Evolutionary conservation across 495 filamentous ascomycete species (phyloP).

Genomic region (Aspergillus funiculosus): DNA sequence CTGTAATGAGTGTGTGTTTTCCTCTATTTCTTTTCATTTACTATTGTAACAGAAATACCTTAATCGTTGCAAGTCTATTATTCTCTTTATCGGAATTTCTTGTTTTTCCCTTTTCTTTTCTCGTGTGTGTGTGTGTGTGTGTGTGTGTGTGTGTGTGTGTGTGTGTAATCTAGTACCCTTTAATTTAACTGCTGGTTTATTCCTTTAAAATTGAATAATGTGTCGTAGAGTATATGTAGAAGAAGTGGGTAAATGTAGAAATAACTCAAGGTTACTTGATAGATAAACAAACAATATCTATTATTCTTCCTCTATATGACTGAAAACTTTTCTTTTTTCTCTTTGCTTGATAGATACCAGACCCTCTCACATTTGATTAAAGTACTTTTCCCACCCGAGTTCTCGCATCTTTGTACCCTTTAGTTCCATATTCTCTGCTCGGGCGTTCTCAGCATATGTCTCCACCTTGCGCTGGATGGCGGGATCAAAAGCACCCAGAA

Average conservation of each 20-base stretch:
- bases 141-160: neutral
- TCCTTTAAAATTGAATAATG: too few species aligned
- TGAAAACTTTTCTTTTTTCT: neutral
- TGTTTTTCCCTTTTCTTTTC: slow-evolving; percentile 7
- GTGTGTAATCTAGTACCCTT: too few species aligned
- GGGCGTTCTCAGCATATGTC: slow-evolving; percentile 62
- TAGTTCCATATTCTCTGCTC: slow-evolving; percentile 57
- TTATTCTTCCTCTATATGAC: slow-evolving; percentile 1
- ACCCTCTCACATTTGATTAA: slow-evolving; percentile 46
- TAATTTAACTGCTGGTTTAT: too few species aligned
- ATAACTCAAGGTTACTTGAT: too few species aligned
- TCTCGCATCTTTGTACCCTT: slow-evolving; percentile 46
- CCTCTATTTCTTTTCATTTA: slow-evolving; percentile 1
- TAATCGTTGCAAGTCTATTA: slow-evolving; percentile 1
- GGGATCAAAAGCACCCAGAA: slow-evolving; percentile 65
- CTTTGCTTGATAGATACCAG: too few species aligned
- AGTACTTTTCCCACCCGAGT: slow-evolving; percentile 67
- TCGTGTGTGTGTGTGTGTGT: slow-evolving; percentile 1
- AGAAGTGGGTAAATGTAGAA: too few species aligned
- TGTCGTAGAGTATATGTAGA: too few species aligned
- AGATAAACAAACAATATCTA: slow-evolving; percentile 1
- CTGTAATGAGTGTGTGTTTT: neutral
- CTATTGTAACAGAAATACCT: neutral
- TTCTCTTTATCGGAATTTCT: slow-evolving; percentile 3
- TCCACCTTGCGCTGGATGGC: slow-evolving; percentile 55